Conservation (phyloP, 1,139 yeast genomes). For the Sugiyamaella pinicola region DNA sequence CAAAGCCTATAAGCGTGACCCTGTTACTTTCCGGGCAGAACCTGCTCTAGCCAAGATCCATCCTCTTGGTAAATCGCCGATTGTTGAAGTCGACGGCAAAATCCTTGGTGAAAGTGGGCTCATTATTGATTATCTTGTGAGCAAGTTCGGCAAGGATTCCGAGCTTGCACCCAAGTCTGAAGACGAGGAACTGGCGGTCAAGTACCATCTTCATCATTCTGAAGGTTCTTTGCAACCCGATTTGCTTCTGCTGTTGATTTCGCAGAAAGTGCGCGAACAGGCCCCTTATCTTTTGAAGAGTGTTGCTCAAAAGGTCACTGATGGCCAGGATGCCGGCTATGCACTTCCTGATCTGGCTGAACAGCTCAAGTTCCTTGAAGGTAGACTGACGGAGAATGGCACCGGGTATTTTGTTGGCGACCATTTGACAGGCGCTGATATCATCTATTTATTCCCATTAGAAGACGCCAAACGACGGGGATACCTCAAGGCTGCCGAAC, state of each 20-base stretch:
- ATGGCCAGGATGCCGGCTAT: constrained; percentile 21
- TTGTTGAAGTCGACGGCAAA: constrained; percentile 54
- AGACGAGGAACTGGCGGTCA: constrained; percentile 47
- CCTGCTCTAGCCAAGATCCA: constrained; percentile 50
- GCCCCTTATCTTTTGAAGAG: constrained; percentile 54
- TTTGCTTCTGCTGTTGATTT: constrained; percentile 49
- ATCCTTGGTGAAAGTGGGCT: constrained; percentile 44
- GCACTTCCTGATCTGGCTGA: constrained; percentile 29
- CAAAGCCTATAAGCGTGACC: constrained; percentile 49
- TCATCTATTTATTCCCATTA: constrained; percentile 46
- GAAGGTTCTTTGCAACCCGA: constrained; percentile 61
- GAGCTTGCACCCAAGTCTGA: constrained; percentile 34
- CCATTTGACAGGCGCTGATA: constrained; percentile 61
- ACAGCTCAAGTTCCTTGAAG: constrained; percentile 44
- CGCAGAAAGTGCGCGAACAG: constrained; percentile 34
- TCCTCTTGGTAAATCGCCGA: constrained; percentile 60
- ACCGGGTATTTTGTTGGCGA: constrained; percentile 59
- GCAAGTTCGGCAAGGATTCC: constrained; percentile 44
- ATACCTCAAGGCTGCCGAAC: constrained; percentile 24
- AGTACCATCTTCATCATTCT: constrained; percentile 55
- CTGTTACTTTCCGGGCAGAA: constrained; percentile 43
- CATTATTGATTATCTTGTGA: constrained; percentile 57
- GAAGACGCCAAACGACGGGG: constrained; percentile 43
- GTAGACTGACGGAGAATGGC: constrained; percentile 45
- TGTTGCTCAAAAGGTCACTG: constrained; percentile 40